Percentiles rank a stretch among this genome's conserved stretches.
Conservation (phyloP, 805 yeast genomes). For the Teunomyces aglyptinius region DNA sequence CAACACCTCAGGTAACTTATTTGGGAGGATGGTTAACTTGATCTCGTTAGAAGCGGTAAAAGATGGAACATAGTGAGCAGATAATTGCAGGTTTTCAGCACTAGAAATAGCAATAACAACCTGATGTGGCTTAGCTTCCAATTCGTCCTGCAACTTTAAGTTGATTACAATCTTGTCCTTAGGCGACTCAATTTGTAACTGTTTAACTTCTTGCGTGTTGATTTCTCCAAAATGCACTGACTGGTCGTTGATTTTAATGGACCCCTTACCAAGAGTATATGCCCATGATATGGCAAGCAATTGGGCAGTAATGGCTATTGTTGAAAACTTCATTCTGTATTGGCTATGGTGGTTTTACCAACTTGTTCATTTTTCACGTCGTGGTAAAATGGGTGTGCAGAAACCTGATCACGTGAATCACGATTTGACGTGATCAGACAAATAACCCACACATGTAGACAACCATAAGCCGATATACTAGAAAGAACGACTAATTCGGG, state of each 20-base stretch:
- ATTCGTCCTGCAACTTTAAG: slow-evolving; percentile 21
- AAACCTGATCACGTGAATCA: neutral
- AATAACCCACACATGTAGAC: no score
- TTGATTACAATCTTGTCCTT: slow-evolving; percentile 31
- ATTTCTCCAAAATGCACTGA: slow-evolving; percentile 29
- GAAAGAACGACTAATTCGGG: no score
- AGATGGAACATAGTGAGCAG: slow-evolving; percentile 30
- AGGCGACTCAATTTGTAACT: slow-evolving; percentile 27
- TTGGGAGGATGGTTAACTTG: slow-evolving; percentile 23
- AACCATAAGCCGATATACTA: no score
- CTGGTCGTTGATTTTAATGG: slow-evolving; percentile 24
- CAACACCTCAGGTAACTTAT: slow-evolving; percentile 35
- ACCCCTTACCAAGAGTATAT: slow-evolving; percentile 28
- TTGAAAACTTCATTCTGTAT: slow-evolving; percentile 20
- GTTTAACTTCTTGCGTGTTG: slow-evolving; percentile 29
- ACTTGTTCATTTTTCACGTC: slow-evolving; percentile 2
- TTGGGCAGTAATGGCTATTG: slow-evolving; percentile 16
- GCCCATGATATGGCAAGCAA: slow-evolving; percentile 24
- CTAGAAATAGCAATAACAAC: slow-evolving; percentile 29
- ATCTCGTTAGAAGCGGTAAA: slow-evolving; percentile 19
- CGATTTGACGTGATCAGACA: no score
- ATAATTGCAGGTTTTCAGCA: slow-evolving; percentile 27
- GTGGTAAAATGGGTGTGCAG: neutral
- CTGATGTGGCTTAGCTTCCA: slow-evolving; percentile 32
- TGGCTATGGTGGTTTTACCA: neutral